Evolutionary conservation across 139 green algal species (phyloP), one percentile per base, ranked within the genome.

Genomic region (Chlamydomonas sphaeroides): DNA sequence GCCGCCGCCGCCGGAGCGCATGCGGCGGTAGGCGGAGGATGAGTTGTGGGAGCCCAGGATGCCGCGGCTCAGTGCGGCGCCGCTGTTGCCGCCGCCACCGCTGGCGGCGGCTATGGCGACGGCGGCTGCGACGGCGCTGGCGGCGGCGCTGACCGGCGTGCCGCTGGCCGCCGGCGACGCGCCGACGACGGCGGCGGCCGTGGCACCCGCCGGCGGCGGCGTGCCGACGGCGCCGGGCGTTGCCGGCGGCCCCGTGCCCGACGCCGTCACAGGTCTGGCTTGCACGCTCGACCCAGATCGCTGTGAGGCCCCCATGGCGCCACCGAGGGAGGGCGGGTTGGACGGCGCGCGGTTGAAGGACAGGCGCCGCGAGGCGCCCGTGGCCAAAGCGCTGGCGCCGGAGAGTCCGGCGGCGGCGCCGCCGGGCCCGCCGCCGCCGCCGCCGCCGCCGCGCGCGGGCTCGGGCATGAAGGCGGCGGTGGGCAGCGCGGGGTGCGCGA

Each of bases 381-480:
- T 20, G 7, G 49, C 21, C 49, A 56, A 20, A 17, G 18, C 49
- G 17, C 23, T 32, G 17, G 56, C 23, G 59, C 59, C 59, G 26
- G 8, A 17, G 56, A n/a, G 56, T 10, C 21, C 20, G 56, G 11
- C 56, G 26, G 17, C 25, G 30, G n/a, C 59, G n/a, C 7, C 5
- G 11, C 59, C 30, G n/a, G 30, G 11, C 30, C 59, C 59, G 11
- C 59, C 30, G 11, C 18, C n/a, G 59, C 59, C 59, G 8, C 3
- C n/a, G 30, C 5, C n/a, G 1, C 8, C 30, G 30, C 30, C 30
- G 59, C n/a, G 26, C 3, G 59, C 30, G 3, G 30, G 30, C 30
- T 66, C 59, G 18, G 7, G 17, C 8, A 79, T 68, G 53, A 68
- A 79, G 36, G 72, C 72, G 14, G 72, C 72, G 18, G 72, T 79